Conservation (phyloP, 2,329 filamentous ascomycete species). For the Xylaria sp. region DNA sequence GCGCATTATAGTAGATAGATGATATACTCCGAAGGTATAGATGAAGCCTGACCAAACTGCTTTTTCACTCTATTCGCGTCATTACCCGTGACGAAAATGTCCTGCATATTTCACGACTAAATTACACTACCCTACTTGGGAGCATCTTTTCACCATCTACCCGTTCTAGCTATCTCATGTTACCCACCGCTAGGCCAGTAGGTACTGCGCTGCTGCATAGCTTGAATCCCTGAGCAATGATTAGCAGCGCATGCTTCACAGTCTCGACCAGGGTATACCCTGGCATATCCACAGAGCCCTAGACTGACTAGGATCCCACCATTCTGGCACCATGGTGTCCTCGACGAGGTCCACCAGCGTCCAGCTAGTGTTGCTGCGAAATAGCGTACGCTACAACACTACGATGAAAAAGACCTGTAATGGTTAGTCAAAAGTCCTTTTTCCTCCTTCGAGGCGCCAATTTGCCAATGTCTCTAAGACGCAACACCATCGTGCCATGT, state of each 20-base stretch:
- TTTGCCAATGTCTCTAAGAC: slow-evolving; percentile 35
- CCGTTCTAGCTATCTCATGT: slow-evolving; percentile 22
- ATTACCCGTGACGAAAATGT: background rate
- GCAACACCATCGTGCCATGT: slow-evolving; percentile 36
- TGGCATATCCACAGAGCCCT: slow-evolving; percentile 44
- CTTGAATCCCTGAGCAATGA: slow-evolving; percentile 48
- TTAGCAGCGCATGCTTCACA: slow-evolving; percentile 47
- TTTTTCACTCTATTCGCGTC: background rate
- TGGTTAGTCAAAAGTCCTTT: slow-evolving; percentile 33
- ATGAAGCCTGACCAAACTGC: background rate
- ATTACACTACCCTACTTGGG: background rate
- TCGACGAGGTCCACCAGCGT: slow-evolving; percentile 38
- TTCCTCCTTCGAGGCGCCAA: slow-evolving; percentile 28
- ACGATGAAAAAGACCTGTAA: slow-evolving; percentile 20
- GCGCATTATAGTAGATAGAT: background rate
- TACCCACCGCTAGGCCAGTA: slow-evolving; percentile 22
- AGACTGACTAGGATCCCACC: slow-evolving; percentile 44
- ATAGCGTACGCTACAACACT: slow-evolving; percentile 14
- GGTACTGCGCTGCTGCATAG: slow-evolving; percentile 35
- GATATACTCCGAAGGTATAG: background rate
- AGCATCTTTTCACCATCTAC: slow-evolving; percentile 12
- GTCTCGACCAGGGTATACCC: slow-evolving; percentile 45
- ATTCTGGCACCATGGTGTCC: slow-evolving; percentile 45
- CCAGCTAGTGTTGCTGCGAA: slow-evolving; percentile 29
- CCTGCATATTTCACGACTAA: background rate